phyloP scores from a whole-genome alignment of 192 early-diverging fungal species.

The Bifiguratus adelaidae region DNA sequence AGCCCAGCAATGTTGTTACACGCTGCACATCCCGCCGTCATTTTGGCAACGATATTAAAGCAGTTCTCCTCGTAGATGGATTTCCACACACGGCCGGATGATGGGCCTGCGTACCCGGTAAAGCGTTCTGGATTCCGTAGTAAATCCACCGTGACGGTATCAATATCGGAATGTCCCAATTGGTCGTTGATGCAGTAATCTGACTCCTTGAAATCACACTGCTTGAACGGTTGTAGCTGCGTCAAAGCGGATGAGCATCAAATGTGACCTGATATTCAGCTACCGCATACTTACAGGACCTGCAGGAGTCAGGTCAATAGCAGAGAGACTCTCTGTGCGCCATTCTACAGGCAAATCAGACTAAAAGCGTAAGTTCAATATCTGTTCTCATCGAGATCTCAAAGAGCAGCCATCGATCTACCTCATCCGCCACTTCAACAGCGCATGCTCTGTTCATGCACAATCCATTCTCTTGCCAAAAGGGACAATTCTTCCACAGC shows the following conservation, averaged over 20 bases:
- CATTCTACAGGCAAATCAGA: constrained; percentile 30
- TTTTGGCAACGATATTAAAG: constrained; percentile 61
- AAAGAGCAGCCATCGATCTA: neutral
- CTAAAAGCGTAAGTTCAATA: constrained; percentile 16
- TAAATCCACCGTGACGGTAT: constrained; percentile 55
- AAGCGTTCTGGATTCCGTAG: constrained; percentile 91
- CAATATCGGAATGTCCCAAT: constrained; percentile 14
- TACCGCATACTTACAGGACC: constrained; percentile 22
- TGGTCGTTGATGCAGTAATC: no score
- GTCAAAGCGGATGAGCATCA: no score
- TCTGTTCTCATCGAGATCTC: constrained; percentile 43
- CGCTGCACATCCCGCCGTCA: constrained; percentile 31
- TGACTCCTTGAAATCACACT: constrained; percentile 51
- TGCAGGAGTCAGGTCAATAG: constrained; percentile 54
- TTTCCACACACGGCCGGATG: constrained; percentile 83
- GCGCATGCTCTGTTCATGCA: constrained; percentile 82
- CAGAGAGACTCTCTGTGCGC: constrained; percentile 52
- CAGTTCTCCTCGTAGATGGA: constrained; percentile 99
- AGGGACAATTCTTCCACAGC: constrained; percentile 78
- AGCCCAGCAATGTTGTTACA: constrained; percentile 16
- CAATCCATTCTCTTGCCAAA: constrained; percentile 77
- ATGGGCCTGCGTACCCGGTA: constrained; percentile 89
- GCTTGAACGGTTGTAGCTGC: constrained; percentile 38
- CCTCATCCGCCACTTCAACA: constrained; percentile 74
- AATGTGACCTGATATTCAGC: no score